A percentile compares a stretch with the other conserved stretches of the same genome.
Conservation (phyloP, 2,329 filamentous ascomycete species). For the Cytospora chrysosperma region DNA sequence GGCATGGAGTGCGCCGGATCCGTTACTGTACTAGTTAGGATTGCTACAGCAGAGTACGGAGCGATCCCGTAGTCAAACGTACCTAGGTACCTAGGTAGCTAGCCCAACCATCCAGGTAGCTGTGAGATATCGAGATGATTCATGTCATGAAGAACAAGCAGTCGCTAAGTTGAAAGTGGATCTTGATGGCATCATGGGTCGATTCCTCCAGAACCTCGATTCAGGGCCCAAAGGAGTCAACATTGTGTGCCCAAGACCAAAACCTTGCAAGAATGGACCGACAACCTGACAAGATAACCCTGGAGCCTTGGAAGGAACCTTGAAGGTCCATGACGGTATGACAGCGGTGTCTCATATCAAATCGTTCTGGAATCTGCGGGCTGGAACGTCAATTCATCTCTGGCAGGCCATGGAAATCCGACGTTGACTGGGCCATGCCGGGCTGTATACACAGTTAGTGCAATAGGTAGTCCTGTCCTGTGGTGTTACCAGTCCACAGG, state of each 20-base stretch:
- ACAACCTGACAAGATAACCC: background rate
- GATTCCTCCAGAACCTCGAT: background rate
- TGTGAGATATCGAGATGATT: background rate
- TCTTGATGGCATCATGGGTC: background rate
- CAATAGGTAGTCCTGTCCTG: background rate
- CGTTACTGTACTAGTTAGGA: too few species aligned
- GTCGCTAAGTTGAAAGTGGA: background rate
- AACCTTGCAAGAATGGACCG: background rate
- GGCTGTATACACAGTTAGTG: too few species aligned
- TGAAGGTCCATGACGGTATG: background rate
- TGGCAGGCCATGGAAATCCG: too few species aligned
- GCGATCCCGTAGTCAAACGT: too few species aligned
- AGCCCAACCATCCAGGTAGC: too few species aligned
- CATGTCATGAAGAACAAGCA: background rate
- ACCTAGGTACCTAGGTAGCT: too few species aligned
- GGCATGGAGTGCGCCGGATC: background rate
- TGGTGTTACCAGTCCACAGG: background rate
- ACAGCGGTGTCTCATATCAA: constrained; percentile 15
- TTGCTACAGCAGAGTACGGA: too few species aligned
- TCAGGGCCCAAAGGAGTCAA: background rate
- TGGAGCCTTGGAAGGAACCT: background rate
- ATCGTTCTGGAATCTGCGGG: constrained; percentile 19
- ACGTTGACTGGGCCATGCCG: too few species aligned
- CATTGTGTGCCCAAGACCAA: background rate
- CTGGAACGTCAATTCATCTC: background rate